Evolutionary conservation across 2,329 filamentous ascomycete species (phyloP), one percentile per base, ranked within the genome.

Genomic region (Apiospora malaysiana): DNA sequence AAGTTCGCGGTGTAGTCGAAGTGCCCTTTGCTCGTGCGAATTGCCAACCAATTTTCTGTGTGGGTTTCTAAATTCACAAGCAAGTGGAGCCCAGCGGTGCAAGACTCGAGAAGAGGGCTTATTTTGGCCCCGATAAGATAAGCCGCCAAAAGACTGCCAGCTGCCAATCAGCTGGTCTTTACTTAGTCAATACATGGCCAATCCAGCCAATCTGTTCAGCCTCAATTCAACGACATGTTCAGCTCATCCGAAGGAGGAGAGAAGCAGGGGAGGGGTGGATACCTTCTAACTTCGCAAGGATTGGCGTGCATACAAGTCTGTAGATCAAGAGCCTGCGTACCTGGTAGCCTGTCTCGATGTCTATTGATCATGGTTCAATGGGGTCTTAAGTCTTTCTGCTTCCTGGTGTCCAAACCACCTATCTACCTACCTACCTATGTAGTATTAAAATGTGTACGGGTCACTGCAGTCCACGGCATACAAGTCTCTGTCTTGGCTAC

Each of bases 31-130:
- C 56, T 63, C 56, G 32, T 63, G 56, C 56, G 40, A 63, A 63
- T 63, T 63, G 56, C 32, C 32, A 63, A n/a, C 56, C 56, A 63
- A 63, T 63, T 63, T 63, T 63, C 56, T 63, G 27, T 63, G 56
- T 63, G 56, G 56, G 56, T 63, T 63, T 40, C 56, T 63, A 63
- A 63, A 63, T 63, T 63, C 56, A 12, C 32, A n/a, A 32, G n/a
- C 8, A 40, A n/a, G 56, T 63, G 56, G 56, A 40, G 16, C 18
- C 12, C 18, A 21, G 32, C 56, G 21, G 32, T 40, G 56, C 56
- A n/a, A 4, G 56, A 63, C 56, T 63, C 47, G 25, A 32, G n/a
- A 68, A 68, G 66, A 47, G 56, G 56, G 56, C 56, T 63, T 63
- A 32, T 40, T 40, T 56, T 63, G 56, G 56, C 4, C 18, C 32